These are phyloP conservation scores for Saccharomycopsis sp. DNA, from an alignment of 805 yeast genomes.

Conservation along the genomic window DNA sequence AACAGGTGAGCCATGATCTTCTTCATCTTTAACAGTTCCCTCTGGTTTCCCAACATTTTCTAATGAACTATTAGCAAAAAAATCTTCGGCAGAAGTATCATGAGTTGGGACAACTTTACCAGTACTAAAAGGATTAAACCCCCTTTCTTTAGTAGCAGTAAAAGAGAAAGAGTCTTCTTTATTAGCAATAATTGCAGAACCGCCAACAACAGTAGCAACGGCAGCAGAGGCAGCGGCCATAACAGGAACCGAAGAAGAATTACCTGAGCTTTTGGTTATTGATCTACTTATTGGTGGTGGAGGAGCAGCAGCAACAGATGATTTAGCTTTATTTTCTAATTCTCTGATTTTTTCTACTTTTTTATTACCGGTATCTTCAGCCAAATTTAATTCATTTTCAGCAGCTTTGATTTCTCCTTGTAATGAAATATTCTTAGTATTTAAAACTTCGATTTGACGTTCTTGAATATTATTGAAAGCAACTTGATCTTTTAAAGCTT, in stretches of 20 bases:
- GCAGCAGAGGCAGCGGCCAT: slow-evolving; percentile 24
- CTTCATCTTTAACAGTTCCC: neutral
- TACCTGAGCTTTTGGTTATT: neutral
- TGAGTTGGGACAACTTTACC: neutral
- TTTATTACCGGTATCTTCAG: slow-evolving; percentile 20
- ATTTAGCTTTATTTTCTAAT: neutral
- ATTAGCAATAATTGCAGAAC: slow-evolving; percentile 9
- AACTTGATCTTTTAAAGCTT: slow-evolving; percentile 49
- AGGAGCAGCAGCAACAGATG: neutral
- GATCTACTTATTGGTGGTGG: slow-evolving; percentile 14
- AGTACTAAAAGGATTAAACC: slow-evolving; percentile 11
- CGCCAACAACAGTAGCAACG: slow-evolving; percentile 22
- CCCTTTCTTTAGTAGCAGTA: slow-evolving; percentile 2
- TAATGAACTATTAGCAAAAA: neutral
- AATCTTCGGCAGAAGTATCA: neutral
- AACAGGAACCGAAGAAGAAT: slow-evolving; percentile 3
- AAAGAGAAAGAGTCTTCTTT: neutral
- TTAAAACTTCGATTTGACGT: slow-evolving; percentile 59
- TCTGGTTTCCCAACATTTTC: neutral
- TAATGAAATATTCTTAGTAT: slow-evolving; percentile 37
- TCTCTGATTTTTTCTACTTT: neutral
- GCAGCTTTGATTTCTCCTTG: slow-evolving; percentile 32
- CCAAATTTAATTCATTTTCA: slow-evolving; percentile 30
- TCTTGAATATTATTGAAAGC: slow-evolving; percentile 55
- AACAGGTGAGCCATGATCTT: neutral